Conservation (phyloP, 1,284 basidiomycete genomes). For the Chalciporus sp. region DNA sequence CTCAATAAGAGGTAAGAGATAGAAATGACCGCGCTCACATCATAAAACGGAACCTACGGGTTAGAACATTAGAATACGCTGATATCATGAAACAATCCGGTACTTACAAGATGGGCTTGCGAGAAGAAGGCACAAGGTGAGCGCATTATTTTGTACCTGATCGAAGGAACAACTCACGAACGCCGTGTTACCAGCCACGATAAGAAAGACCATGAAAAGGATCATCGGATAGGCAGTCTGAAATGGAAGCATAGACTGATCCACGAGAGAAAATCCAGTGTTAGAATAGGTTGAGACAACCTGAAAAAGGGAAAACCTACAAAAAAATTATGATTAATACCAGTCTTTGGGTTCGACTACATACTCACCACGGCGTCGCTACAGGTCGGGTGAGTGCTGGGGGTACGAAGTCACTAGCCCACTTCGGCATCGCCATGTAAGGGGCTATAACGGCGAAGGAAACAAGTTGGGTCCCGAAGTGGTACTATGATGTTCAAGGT, state of each 20-base stretch:
- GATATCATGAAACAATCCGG: not conserved
- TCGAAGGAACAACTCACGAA: conserved; percentile 67
- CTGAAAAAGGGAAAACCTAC: conserved; percentile 87
- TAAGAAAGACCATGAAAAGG: conserved; percentile 51
- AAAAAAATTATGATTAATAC: not conserved
- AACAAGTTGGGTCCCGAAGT: conserved; percentile 67
- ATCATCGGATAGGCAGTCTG: conserved; percentile 79
- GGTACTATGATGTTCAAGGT: conserved; percentile 55
- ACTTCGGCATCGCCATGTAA: conserved; percentile 62
- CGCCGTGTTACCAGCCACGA: conserved; percentile 90
- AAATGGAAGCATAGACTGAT: conserved; percentile 88
- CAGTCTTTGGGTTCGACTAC: not conserved
- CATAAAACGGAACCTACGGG: conserved; percentile 32
- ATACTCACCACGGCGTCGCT: conserved; percentile 58
- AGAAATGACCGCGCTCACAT: conserved; percentile 24
- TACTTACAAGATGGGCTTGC: conserved; percentile 73
- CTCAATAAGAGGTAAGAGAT: not conserved
- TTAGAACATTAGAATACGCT: not conserved
- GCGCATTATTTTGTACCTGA: not conserved
- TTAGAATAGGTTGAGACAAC: conserved; percentile 89
- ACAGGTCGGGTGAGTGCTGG: conserved; percentile 57
- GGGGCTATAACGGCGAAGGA: conserved; percentile 77
- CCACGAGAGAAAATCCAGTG: conserved; percentile 87
- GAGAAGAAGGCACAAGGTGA: conserved; percentile 3
- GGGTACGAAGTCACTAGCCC: conserved; percentile 58